Evolutionary conservation across 495 filamentous ascomycete species (phyloP), one percentile per base, ranked within the genome.

Genomic region (Hypoxylon trugodes): DNA sequence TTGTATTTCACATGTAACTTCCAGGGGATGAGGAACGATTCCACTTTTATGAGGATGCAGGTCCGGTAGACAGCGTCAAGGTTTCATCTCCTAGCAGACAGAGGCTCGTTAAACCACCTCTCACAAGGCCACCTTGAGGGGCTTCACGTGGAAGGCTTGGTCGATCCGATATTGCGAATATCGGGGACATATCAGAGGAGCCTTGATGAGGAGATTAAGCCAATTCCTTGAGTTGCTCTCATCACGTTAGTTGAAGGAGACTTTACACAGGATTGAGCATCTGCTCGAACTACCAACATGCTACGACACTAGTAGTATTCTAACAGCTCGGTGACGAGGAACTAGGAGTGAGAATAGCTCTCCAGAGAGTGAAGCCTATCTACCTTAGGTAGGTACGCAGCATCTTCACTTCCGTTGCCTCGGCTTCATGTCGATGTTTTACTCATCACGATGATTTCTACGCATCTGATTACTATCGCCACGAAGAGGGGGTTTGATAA

Each of bases 1-100:
- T 49, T 49, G 61, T 59, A 58, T 65, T 26, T 59, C 40, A 33
- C 42, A 59, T 41, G 61, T 54, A 65, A 32, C 30, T 24, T 33
- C n/a, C 52, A 22, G 43, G 24, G 42, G n/a, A 26, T 22, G 45
- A 21, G 35, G 16, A 19, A 2, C 18, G n/a, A 50, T 41, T 41
- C 36, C 16, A 45, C 16, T 51, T 47, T 26, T 49, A 51, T 52
- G 32, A 10, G 43, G 50, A 38, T 9, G 22, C 19, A 12, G 21
- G n/a, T 13, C 30, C 53, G 35, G 18, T 25, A 49, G 12, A 5
- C 21, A 24, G 36, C 42, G 26, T 28, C 33, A 32, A 48, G 33
- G 33, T 58, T 59, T 54, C 41, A 37, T 26, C 24, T 47, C 22
- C 16, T 28, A 12, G 22, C 15, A n/a, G 35, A 21, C 30, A 45